These are phyloP conservation scores for Stylosanthes scabra DNA, from an alignment of 331 rosid species.

Conservation along the genomic window DNA sequence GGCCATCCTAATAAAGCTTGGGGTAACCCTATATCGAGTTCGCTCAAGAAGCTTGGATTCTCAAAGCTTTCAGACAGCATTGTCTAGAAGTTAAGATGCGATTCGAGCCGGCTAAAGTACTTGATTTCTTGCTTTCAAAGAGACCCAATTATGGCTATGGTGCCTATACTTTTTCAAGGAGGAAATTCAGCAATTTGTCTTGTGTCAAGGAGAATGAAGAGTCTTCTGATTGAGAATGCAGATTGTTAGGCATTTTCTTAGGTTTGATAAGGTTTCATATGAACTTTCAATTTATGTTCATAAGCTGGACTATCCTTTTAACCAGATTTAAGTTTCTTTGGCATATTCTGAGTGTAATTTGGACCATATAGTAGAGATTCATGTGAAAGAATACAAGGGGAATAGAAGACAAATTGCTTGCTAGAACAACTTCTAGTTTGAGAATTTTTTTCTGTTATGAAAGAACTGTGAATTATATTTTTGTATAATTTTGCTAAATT, in stretches of 20 bases:
- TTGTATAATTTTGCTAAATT: too few relatives aligned
- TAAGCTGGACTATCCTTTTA: too few relatives aligned
- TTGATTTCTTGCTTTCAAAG: constrained; percentile 58
- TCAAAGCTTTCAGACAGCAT: constrained; percentile 75
- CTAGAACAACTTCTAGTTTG: too few relatives aligned
- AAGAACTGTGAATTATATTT: too few relatives aligned
- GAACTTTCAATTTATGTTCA: constrained; percentile 27
- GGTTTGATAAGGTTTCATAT: constrained; percentile 35
- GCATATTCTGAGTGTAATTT: too few relatives aligned
- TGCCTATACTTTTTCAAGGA: constrained; percentile 61
- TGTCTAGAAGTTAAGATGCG: constrained; percentile 7
- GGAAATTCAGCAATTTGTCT: constrained; percentile 41
- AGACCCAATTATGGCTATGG: constrained; percentile 59
- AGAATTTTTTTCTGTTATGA: too few relatives aligned
- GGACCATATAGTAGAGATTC: too few relatives aligned
- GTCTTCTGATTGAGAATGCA: constrained; percentile 47
- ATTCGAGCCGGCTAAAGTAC: constrained; percentile 48
- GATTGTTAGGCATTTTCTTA: constrained; percentile 42
- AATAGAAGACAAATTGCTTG: too few relatives aligned
- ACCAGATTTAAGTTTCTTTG: too few relatives aligned
- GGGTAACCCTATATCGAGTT: constrained; percentile 71
- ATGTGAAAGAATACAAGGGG: too few relatives aligned
- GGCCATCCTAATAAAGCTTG: constrained; percentile 70
- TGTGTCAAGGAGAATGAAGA: constrained; percentile 36
- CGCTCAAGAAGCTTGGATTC: constrained; percentile 81